phyloP scores from a whole-genome alignment of 345 rosid genomes.

The Citrus sp. region DNA sequence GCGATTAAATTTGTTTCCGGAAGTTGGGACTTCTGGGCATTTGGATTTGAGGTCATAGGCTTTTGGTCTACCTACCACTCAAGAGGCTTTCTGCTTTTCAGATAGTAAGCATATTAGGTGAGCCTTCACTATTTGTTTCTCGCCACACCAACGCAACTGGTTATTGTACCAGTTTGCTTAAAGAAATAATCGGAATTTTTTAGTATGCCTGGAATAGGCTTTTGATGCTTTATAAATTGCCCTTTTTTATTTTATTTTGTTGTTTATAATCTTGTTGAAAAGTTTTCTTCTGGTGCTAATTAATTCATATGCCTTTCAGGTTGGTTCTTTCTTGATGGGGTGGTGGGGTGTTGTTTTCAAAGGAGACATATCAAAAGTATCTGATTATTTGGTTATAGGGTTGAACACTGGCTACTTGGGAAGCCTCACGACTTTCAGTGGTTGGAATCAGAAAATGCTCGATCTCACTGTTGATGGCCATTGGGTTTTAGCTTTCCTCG shows the following conservation, averaged over 20 bases:
- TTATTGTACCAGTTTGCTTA: background rate
- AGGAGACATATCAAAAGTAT: slow-evolving; percentile 55
- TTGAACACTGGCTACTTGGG: slow-evolving; percentile 87
- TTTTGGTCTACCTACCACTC: background rate
- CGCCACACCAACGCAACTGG: background rate
- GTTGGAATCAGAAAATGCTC: slow-evolving; percentile 97
- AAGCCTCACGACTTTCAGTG: slow-evolving; percentile 95
- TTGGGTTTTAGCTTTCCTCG: slow-evolving; percentile 63
- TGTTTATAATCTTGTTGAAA: background rate
- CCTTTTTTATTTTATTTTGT: too few relatives aligned
- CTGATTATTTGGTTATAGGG: slow-evolving; percentile 73
- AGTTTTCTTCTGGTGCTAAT: background rate
- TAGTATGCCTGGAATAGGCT: too few relatives aligned
- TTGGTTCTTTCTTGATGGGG: slow-evolving; percentile 98
- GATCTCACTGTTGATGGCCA: slow-evolving; percentile 70
- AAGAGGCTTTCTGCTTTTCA: background rate
- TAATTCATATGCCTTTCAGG: slow-evolving; percentile 27
- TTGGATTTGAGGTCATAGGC: background rate
- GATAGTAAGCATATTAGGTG: background rate
- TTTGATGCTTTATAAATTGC: too few relatives aligned
- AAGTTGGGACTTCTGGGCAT: background rate
- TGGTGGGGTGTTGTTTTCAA: slow-evolving; percentile 91
- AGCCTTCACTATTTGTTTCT: background rate
- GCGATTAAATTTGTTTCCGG: background rate
- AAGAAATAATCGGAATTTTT: background rate